phyloP scores from a whole-genome alignment of 345 rosid species.

The Dipteronia sinensis region DNA sequence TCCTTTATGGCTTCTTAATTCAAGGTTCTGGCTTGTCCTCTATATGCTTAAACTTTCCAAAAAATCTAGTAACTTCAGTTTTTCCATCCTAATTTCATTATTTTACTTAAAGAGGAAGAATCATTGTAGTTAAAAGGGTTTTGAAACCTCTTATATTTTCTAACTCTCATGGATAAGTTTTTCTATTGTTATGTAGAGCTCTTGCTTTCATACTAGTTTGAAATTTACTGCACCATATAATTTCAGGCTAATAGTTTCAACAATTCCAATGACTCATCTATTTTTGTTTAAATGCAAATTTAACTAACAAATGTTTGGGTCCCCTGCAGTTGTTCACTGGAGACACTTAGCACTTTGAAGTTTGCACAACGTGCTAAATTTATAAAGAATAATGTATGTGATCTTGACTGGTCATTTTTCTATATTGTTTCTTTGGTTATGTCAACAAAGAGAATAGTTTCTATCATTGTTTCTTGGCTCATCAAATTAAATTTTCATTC shows the following conservation, averaged over 20 bases:
- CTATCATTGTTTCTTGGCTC: background rate
- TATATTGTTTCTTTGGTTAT: background rate
- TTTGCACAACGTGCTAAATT: slow-evolving; percentile 99
- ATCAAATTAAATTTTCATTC: background rate
- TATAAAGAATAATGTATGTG: slow-evolving; percentile 88
- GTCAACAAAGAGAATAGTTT: background rate
- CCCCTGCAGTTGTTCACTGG: slow-evolving; percentile 78
- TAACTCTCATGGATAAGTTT: background rate
- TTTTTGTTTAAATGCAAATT: background rate
- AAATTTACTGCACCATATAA: background rate
- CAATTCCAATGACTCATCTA: background rate
- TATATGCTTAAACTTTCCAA: background rate
- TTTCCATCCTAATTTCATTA: background rate
- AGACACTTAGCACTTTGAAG: slow-evolving; percentile 96
- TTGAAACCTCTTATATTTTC: background rate
- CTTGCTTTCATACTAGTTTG: background rate
- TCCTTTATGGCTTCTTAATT: slow-evolving; percentile 1
- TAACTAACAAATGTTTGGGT: slow-evolving; percentile 21
- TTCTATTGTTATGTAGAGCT: background rate
- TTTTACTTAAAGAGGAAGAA: background rate
- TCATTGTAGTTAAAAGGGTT: background rate
- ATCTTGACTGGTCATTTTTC: slow-evolving; percentile 4
- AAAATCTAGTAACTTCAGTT: background rate
- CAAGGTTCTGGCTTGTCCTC: background rate
- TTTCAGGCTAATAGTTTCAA: background rate